Conservation (phyloP, 306 rosid genomes). For the Prunus dulcis region DNA sequence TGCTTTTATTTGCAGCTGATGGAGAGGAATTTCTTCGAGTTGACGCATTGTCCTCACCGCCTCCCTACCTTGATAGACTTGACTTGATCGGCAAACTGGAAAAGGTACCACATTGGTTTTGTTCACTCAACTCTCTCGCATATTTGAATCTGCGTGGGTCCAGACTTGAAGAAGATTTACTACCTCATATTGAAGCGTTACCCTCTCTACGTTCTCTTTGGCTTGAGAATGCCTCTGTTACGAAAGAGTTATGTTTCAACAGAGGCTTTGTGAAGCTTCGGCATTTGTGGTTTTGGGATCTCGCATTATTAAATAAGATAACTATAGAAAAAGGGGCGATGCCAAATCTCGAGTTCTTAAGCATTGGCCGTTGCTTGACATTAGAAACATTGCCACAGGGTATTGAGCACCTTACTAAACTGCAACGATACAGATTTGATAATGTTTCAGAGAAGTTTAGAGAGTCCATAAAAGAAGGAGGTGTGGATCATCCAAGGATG, state of each 20-base stretch:
- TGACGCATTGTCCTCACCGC: slow-evolving; percentile 9
- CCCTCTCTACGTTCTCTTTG: background rate
- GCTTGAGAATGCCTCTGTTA: background rate
- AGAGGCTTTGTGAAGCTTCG: slow-evolving; percentile 11
- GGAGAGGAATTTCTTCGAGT: too few species aligned
- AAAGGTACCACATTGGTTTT: background rate
- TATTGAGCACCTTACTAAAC: slow-evolving; percentile 4
- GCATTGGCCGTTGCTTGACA: background rate
- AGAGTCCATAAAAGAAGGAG: background rate
- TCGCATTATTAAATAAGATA: background rate
- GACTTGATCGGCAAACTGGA: background rate
- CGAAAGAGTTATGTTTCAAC: background rate
- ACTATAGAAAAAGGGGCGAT: slow-evolving; percentile 1
- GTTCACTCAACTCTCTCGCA: background rate
- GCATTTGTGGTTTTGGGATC: background rate
- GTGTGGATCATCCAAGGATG: background rate
- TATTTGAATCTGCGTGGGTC: background rate
- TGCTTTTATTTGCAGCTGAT: too few species aligned
- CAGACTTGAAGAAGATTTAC: background rate
- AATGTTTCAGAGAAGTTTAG: background rate
- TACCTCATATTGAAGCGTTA: background rate
- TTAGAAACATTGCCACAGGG: slow-evolving; percentile 4
- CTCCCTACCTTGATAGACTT: background rate
- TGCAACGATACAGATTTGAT: too few species aligned
- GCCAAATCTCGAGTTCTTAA: background rate